phyloP scores from a whole-genome alignment of 78 protist species.

The Mantamonas sphyraenae region DNA sequence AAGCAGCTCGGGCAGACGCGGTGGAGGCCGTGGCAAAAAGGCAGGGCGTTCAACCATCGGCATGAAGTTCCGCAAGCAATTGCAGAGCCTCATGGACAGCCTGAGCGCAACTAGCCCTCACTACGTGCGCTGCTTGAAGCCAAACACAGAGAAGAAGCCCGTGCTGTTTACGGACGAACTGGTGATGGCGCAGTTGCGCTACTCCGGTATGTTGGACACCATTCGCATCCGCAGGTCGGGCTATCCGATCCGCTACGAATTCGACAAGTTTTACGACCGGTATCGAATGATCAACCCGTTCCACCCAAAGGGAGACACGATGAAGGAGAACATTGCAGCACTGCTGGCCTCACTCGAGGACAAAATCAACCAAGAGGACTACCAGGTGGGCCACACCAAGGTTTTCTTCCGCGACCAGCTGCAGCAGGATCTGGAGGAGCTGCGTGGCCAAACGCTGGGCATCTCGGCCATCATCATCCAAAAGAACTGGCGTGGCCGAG shows the following conservation, averaged over 20 bases:
- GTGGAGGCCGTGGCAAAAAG: neutral
- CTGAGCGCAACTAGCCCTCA: conserved; percentile 68
- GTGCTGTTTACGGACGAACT: conserved; percentile 20
- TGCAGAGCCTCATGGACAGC: conserved; percentile 42
- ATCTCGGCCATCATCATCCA: too few relatives aligned
- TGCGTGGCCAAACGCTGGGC: neutral
- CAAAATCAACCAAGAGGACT: too few relatives aligned
- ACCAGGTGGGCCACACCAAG: too few relatives aligned
- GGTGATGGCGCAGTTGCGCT: conserved; percentile 68
- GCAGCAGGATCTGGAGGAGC: neutral
- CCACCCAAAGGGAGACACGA: too few relatives aligned
- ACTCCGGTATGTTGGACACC: conserved; percentile 78
- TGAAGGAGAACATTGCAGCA: too few relatives aligned
- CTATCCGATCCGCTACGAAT: conserved; percentile 62
- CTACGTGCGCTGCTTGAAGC: conserved; percentile 86
- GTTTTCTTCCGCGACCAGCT: neutral
- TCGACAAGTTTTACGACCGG: conserved; percentile 53
- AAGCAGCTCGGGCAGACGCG: neutral
- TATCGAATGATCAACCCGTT: conserved; percentile 1
- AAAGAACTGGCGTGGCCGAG: too few relatives aligned
- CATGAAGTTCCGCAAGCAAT: conserved; percentile 24
- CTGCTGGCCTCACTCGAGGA: too few relatives aligned
- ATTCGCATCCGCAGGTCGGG: conserved; percentile 76
- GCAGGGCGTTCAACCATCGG: conserved; percentile 4
- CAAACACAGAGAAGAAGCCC: conserved; percentile 65